phyloP scores from a whole-genome alignment of 2,329 filamentous ascomycete genomes.

The Parastagonospora nodorum region DNA sequence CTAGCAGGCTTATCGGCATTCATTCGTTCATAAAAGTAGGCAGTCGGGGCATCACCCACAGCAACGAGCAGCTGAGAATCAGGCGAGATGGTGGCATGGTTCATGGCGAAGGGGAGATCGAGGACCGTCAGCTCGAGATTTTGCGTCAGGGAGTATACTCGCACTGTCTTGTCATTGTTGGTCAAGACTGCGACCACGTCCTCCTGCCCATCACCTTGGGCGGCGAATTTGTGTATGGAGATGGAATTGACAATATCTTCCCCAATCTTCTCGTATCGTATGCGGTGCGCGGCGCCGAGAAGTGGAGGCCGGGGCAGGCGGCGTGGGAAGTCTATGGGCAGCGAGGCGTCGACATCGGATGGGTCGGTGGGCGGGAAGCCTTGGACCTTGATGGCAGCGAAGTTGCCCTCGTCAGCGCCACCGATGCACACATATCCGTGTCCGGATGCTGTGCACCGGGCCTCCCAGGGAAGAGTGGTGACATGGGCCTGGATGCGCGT shows the following conservation, averaged over 20 bases:
- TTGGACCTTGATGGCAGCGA: conserved; percentile 73
- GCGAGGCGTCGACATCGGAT: conserved; percentile 61
- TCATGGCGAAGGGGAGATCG: conserved; percentile 82
- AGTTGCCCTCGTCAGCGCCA: conserved; percentile 81
- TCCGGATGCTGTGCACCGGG: conserved; percentile 85
- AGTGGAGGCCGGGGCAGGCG: conserved; percentile 47
- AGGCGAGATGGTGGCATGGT: conserved; percentile 91
- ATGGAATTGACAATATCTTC: conserved; percentile 70
- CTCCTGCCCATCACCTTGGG: conserved; percentile 50
- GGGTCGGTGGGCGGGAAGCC: conserved; percentile 48
- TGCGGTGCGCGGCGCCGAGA: conserved; percentile 33
- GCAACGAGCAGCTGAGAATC: conserved; percentile 80
- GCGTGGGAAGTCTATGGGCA: conserved; percentile 57
- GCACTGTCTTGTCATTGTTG: conserved; percentile 91
- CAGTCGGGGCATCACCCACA: conserved; percentile 83
- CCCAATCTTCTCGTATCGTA: conserved; percentile 64
- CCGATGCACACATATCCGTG: conserved; percentile 91
- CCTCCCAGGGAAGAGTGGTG: conserved; percentile 68
- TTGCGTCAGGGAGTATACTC: conserved; percentile 76
- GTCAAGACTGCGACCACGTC: conserved; percentile 76
- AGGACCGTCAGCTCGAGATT: conserved; percentile 72
- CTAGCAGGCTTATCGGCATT: conserved; percentile 33
- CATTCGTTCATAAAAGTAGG: conserved; percentile 77
- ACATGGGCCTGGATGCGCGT: conserved; percentile 72
- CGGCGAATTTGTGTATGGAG: conserved; percentile 61